phyloP scores from a whole-genome alignment of 176 grass and related monocot genomes.

The Triticum monococcum region DNA sequence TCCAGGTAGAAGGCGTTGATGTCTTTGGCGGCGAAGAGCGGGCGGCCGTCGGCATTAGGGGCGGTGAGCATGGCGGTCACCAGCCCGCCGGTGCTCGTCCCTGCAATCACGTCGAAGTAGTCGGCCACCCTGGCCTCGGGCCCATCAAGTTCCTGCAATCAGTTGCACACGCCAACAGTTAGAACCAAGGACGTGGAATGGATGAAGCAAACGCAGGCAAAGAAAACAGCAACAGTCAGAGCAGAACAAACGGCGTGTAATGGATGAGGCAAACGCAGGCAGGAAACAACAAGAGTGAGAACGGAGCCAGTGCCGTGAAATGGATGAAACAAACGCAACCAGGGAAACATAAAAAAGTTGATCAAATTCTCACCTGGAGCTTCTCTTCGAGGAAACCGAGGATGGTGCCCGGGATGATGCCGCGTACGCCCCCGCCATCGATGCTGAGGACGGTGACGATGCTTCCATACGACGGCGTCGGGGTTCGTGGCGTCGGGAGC shows the following conservation, averaged over 20 bases:
- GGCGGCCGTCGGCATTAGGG: not conserved
- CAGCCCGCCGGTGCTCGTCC: constrained; percentile 58
- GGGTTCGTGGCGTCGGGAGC: not conserved
- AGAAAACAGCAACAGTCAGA: no score
- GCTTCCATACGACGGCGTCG: constrained; percentile 22
- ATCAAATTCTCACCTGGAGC: constrained; percentile 23
- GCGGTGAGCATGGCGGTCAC: constrained; percentile 44
- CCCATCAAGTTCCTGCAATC: not conserved
- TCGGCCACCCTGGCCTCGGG: constrained; percentile 28
- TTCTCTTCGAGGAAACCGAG: constrained; percentile 46
- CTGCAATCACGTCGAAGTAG: constrained; percentile 80
- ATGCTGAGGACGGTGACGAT: constrained; percentile 47
- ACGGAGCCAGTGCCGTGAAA: no score
- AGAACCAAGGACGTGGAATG: no score
- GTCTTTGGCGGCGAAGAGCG: constrained; percentile 42
- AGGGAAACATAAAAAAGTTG: no score
- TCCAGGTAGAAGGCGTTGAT: constrained; percentile 41
- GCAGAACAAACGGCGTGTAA: no score
- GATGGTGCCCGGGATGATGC: constrained; percentile 58
- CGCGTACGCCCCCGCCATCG: constrained; percentile 44
- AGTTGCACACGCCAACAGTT: no score
- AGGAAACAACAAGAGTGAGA: no score
- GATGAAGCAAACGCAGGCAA: no score
- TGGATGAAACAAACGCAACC: not conserved
- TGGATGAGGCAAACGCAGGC: no score